Conservation (phyloP, 345 rosid species). For the Dimocarpus longan region DNA sequence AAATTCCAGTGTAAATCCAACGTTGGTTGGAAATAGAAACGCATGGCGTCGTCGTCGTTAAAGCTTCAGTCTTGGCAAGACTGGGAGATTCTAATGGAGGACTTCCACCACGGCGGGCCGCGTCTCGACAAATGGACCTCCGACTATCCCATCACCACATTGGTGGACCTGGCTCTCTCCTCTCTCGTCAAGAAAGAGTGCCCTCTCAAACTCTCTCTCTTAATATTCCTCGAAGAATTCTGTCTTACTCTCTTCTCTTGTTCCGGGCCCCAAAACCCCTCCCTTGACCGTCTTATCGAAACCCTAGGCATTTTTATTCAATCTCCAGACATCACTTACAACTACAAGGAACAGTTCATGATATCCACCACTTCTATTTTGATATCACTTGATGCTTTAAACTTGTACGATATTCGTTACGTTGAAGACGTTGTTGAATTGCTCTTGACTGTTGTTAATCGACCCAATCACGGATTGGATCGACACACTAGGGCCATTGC, state of each 20-base stretch:
- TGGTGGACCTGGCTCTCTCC: conserved; percentile 64
- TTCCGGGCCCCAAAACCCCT: conserved; percentile 21
- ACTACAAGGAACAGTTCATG: conserved; percentile 82
- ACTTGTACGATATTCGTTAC: conserved; percentile 32
- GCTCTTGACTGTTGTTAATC: conserved; percentile 70
- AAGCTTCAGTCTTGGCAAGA: conserved; percentile 66
- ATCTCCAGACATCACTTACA: conserved; percentile 60
- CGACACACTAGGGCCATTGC: conserved; percentile 85
- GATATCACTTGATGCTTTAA: conserved; percentile 50
- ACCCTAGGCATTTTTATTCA: conserved; percentile 65
- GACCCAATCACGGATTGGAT: conserved; percentile 86
- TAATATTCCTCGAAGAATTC: conserved; percentile 80
- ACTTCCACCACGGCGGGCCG: conserved; percentile 68
- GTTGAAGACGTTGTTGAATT: conserved; percentile 66
- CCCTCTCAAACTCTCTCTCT: conserved; percentile 69
- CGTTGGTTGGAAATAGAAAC: background rate
- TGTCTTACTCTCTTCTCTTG: conserved; percentile 35
- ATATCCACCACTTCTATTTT: conserved; percentile 75
- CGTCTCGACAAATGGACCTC: conserved; percentile 59
- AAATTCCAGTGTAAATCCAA: too few relatives aligned
- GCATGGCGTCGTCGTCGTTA: conserved; percentile 33
- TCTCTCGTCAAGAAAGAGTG: conserved; percentile 69
- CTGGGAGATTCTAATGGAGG: conserved; percentile 81
- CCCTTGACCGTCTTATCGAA: conserved; percentile 64
- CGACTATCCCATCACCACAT: conserved; percentile 35